Conservation (phyloP, 768 basidiomycete genomes). For the Lactarius vividus region DNA sequence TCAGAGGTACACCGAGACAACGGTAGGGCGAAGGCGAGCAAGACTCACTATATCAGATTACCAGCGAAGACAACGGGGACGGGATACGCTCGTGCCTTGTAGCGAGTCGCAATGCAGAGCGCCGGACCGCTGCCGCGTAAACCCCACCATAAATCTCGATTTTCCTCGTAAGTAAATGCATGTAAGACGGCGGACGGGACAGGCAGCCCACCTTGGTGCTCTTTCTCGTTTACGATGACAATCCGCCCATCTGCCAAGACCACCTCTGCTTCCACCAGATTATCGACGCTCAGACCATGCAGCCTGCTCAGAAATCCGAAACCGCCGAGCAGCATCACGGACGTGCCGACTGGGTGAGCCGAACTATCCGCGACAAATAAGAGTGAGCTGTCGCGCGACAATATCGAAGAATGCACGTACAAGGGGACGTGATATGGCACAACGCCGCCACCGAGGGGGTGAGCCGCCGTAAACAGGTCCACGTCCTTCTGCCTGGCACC, state of each 20-base stretch:
- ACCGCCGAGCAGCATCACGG: constrained; percentile 80
- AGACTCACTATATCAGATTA: constrained; percentile 82
- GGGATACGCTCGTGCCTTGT: constrained; percentile 85
- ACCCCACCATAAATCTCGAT: constrained; percentile 83
- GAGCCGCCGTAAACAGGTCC: constrained; percentile 67
- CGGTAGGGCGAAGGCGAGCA: constrained; percentile 3
- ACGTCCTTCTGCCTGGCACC: constrained; percentile 84
- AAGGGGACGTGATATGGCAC: constrained; percentile 77
- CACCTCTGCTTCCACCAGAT: constrained; percentile 87
- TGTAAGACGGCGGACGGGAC: not conserved
- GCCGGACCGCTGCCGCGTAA: constrained; percentile 80
- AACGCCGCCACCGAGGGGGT: constrained; percentile 60
- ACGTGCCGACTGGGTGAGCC: constrained; percentile 77
- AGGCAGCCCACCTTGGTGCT: constrained; percentile 55
- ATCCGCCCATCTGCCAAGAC: constrained; percentile 90
- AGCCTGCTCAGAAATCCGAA: constrained; percentile 86
- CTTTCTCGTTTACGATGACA: constrained; percentile 68
- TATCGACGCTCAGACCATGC: constrained; percentile 85
- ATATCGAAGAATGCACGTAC: constrained; percentile 3
- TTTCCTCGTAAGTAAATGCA: constrained; percentile 14
- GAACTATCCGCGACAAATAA: constrained; percentile 44
- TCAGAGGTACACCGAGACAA: not conserved
- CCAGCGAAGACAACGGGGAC: constrained; percentile 91
- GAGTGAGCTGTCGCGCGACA: constrained; percentile 10
- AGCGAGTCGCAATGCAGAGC: constrained; percentile 84